phyloP scores from a whole-genome alignment of 495 filamentous ascomycete species.

The Alectoria sarmentosa region DNA sequence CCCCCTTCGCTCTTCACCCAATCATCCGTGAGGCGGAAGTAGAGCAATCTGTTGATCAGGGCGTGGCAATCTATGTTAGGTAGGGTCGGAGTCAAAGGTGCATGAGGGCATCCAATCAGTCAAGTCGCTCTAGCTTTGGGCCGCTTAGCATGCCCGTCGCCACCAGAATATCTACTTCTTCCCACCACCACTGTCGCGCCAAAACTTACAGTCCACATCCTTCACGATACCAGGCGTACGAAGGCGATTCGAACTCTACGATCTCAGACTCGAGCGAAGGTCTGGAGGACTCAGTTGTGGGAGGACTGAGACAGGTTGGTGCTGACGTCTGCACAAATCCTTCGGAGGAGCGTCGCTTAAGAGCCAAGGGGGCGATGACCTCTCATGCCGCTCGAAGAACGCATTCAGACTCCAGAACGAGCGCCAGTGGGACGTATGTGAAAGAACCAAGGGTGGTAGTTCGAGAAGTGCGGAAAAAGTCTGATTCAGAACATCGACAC shows the following conservation, averaged over 20 bases:
- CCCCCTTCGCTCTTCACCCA: conserved; percentile 1
- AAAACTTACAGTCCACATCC: not conserved
- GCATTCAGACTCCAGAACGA: conserved; percentile 1
- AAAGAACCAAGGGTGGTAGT: conserved; percentile 11
- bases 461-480: conserved; percentile 7
- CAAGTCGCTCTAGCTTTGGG: conserved; percentile 11
- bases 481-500: conserved; percentile 15
- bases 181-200: not conserved
- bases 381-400: conserved; percentile 10
- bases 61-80: conserved; percentile 7
- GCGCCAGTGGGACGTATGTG: not conserved
- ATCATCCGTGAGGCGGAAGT: conserved; percentile 8
- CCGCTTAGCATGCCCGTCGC: conserved; percentile 10
- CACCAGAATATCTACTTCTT: not conserved
- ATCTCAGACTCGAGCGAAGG: conserved; percentile 2
- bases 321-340: conserved; percentile 11
- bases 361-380: conserved; percentile 7
- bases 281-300: not conserved
- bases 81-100: not conserved
- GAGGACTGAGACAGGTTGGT: conserved; percentile 13
- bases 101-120: conserved; percentile 5
- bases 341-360: conserved; percentile 6
- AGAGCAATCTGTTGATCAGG: not conserved
- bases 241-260: not conserved
- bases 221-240: not conserved